Conservation (phyloP, 1,284 basidiomycete species). For the Malassezia brasiliensis region DNA sequence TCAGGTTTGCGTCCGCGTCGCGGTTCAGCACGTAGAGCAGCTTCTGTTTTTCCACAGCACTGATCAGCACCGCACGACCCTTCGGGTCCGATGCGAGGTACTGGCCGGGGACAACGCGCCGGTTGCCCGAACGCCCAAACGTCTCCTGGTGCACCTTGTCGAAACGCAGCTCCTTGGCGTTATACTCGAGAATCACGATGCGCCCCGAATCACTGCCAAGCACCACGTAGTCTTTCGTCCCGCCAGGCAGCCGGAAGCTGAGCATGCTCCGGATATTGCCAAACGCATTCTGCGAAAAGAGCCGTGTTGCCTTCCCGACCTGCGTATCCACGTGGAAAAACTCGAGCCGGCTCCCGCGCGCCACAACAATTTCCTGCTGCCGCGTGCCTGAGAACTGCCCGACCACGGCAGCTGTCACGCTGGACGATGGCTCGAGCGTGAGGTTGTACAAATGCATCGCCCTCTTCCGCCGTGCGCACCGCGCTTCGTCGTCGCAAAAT, state of each 20-base stretch:
- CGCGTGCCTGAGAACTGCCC: constrained; percentile 44
- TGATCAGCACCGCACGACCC: constrained; percentile 43
- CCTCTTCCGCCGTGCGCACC: not conserved
- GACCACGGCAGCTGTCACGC: constrained; percentile 37
- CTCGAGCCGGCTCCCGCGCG: constrained; percentile 33
- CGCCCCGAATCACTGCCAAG: constrained; percentile 45
- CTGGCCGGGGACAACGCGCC: constrained; percentile 44
- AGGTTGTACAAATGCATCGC: constrained; percentile 45
- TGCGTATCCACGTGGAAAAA: constrained; percentile 37
- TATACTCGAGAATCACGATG: constrained; percentile 43
- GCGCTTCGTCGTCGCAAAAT: not conserved
- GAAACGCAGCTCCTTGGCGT: constrained; percentile 31
- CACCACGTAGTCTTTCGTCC: constrained; percentile 41
- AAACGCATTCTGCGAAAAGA: constrained; percentile 36
- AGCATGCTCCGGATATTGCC: constrained; percentile 41
- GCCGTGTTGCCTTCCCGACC: constrained; percentile 27
- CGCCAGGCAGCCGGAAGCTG: constrained; percentile 39
- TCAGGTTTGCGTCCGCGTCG: constrained; percentile 45
- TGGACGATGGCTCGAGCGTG: constrained; percentile 36
- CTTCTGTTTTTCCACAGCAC: constrained; percentile 44
- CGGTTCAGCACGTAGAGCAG: constrained; percentile 46
- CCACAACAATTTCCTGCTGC: constrained; percentile 43
- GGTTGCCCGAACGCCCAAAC: constrained; percentile 42
- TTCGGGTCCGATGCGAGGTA: constrained; percentile 47
- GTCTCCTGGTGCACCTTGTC: constrained; percentile 43